Evolutionary conservation across 495 filamentous ascomycete genomes (phyloP).

Genomic region (Astrothelium macrocarpum): DNA sequence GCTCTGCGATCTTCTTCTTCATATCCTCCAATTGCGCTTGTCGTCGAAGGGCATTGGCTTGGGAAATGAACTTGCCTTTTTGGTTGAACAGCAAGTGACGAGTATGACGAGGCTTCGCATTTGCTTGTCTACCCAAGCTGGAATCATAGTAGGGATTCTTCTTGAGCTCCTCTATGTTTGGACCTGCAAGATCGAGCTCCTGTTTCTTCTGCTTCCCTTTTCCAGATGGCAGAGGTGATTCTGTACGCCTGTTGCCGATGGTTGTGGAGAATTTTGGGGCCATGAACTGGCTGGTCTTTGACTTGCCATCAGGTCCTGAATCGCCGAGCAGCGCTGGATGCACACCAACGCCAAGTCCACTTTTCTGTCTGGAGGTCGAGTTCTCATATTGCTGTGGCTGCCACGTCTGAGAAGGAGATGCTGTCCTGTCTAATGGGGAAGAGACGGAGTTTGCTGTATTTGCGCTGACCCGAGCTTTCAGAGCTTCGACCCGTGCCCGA

Average conservation of each 20-base stretch:
- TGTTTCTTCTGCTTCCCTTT: conserved; percentile 39
- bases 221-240: conserved; percentile 33
- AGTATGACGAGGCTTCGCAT: conserved; percentile 51
- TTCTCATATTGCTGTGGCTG: conserved; percentile 41
- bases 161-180: conserved; percentile 55
- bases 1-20: conserved; percentile 84
- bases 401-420: conserved; percentile 32
- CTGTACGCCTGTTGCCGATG: conserved; percentile 48
- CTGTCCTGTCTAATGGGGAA: conserved; percentile 30
- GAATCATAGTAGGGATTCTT: conserved; percentile 85
- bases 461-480: conserved; percentile 48
- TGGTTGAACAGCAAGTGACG: conserved; percentile 83
- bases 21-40: conserved; percentile 85
- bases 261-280: conserved; percentile 51
- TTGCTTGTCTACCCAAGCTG: conserved; percentile 51
- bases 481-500: conserved; percentile 15
- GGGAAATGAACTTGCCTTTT: conserved; percentile 93
- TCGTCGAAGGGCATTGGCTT: conserved; percentile 75
- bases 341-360: conserved; percentile 80
- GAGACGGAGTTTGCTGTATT: conserved; percentile 52
- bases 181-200: conserved; percentile 59
- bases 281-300: conserved; percentile 42
- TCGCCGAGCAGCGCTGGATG: conserved; percentile 81
- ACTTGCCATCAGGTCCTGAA: conserved; percentile 50
- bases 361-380: conserved; percentile 44